Evolutionary conservation across 257 asterid genomes (phyloP), one percentile per base, ranked within the genome.

Genomic region (Verbascum thapsus): DNA sequence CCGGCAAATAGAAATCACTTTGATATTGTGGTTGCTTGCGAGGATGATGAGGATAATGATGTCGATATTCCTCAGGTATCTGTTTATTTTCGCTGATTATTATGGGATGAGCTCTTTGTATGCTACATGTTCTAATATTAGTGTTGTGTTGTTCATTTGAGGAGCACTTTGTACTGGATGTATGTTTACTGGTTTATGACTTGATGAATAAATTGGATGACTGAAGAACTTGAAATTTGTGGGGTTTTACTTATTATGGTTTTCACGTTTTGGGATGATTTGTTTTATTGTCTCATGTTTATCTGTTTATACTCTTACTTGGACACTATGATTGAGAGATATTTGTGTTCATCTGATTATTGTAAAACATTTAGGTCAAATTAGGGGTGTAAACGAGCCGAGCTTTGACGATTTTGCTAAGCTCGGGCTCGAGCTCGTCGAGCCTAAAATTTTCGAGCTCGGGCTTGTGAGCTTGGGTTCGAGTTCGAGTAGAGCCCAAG

Each of bases 1-100:
- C 96, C 96, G 7, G 61, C 95, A 5, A 51, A 81, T 37, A 88
- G 95, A 1, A 60, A 76, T 41, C 96, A 87, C 68, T 71, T 90
- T 71, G 96, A 90, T 63, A 83, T 90, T 0, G 94, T 88, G 2
- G 91, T 84, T 26, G 96, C 96, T 0, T 90, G 98, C 3, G 96
- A 90, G 80, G 96, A 90, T n/a, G 98, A 90, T 1, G 85, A 90
- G 0, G 98, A 80, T 48, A 82, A 87, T 51, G 98, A 90, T 51
- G 80, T 88, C 3, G 98, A 90, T 59, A 82, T 90, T 72, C 98
- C 98, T 23, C 92, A 77, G 48, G 42, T 90, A 16, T 88, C 98
- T 0, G 78, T 90, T 45, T 88, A 88, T 76, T 87, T 78, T 75
- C 74, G 83, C 58, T 87, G 75, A 81, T 34, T n/a, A 50, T 12